Percentiles rank a stretch among this genome's conserved stretches.
phyloP scores from a whole-genome alignment of 2,329 filamentous ascomycete species.

The Teratosphaeria pseudoeucalypti region DNA sequence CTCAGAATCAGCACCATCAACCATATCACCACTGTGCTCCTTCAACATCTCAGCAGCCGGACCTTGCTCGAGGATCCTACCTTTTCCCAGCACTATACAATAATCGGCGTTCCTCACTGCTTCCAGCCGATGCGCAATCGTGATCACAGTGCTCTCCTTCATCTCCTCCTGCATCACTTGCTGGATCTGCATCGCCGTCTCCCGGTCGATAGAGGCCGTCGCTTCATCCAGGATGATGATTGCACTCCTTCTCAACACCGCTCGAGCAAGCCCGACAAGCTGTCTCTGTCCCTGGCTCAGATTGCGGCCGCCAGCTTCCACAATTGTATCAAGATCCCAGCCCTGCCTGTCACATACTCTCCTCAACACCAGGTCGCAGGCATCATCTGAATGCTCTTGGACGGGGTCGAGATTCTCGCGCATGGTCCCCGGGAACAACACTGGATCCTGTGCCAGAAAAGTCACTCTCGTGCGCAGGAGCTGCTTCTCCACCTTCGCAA shows the following conservation, averaged over 20 bases:
- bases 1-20: constrained; percentile 5
- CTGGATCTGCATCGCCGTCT: constrained; percentile 49
- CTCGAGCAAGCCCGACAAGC: constrained; percentile 53
- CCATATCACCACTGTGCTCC: constrained; percentile 8
- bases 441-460: constrained; percentile 57
- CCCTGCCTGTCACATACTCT: constrained; percentile 46
- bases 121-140: constrained; percentile 54
- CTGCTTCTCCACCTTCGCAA: constrained; percentile 49
- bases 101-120: constrained; percentile 50
- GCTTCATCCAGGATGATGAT: constrained; percentile 58
- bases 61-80: constrained; percentile 33
- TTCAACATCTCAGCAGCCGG: constrained; percentile 22
- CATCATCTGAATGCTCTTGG: constrained; percentile 44
- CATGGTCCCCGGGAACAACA: constrained; percentile 53
- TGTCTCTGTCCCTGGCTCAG: constrained; percentile 56
- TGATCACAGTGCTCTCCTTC: constrained; percentile 51
- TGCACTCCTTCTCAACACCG: constrained; percentile 49
- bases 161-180: constrained; percentile 46
- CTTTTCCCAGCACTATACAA: constrained; percentile 44
- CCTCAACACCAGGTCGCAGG: constrained; percentile 43
- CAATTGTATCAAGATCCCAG: constrained; percentile 46
- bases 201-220: constrained; percentile 53
- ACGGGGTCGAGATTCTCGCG: constrained; percentile 54
- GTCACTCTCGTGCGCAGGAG: constrained; percentile 52
- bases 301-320: constrained; percentile 52